Evolutionary conservation across 2,329 filamentous ascomycete species (phyloP).

Genomic region (Cladosporium austrohemisphaericum): DNA sequence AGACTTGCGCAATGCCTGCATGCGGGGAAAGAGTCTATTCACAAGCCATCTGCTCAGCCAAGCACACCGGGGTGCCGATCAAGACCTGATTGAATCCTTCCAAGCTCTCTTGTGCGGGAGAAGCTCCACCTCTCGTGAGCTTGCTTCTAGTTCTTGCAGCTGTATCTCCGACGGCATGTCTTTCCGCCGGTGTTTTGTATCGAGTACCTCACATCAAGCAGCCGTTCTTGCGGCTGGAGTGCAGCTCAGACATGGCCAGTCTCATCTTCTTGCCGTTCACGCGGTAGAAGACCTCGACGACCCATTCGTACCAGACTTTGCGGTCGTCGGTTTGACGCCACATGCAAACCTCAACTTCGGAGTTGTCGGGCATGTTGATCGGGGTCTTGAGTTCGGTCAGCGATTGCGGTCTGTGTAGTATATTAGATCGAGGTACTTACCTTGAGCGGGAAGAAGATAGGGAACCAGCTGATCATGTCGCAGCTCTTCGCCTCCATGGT

Average conservation of each 20-base stretch:
- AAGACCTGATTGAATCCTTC: not conserved
- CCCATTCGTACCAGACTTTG: conserved; percentile 98
- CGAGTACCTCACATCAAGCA: conserved; percentile 61
- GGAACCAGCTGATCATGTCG: conserved; percentile 99
- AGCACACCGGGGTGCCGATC: no score
- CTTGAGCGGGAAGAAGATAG: conserved; percentile 95
- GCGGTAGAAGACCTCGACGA: conserved; percentile 70
- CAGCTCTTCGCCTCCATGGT: conserved; percentile 89
- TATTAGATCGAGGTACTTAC: conserved; percentile 57
- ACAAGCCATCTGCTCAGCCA: not conserved
- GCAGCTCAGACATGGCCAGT: conserved; percentile 62
- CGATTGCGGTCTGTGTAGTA: not conserved
- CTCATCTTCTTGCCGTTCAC: conserved; percentile 50
- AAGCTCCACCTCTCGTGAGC: not conserved
- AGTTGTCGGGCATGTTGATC: conserved; percentile 76
- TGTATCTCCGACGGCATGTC: not conserved
- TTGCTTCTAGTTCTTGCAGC: not conserved
- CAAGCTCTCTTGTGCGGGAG: no score
- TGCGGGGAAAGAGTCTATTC: no score
- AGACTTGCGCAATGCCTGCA: no score
- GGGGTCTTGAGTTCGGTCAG: conserved; percentile 59
- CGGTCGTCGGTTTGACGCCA: conserved; percentile 93
- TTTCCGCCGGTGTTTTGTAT: not conserved
- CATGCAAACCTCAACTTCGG: conserved; percentile 86
- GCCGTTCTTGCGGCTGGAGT: conserved; percentile 65